These are phyloP conservation scores for Boletus rubroflammeus DNA, from an alignment of 768 basidiomycete species.

Conservation along the genomic window DNA sequence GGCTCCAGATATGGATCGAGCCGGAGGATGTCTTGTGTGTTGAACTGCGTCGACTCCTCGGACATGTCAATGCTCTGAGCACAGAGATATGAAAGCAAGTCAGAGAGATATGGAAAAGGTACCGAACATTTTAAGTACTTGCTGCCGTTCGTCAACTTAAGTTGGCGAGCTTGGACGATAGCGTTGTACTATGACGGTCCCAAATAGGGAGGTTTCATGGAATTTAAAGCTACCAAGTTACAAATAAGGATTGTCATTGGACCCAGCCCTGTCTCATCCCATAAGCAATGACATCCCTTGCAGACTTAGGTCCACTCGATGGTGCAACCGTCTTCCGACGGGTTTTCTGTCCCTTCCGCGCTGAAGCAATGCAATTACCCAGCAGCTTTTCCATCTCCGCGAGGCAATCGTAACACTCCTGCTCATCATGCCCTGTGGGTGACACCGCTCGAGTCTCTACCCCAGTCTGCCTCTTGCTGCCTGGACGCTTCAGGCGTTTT, in stretches of 20 bases:
- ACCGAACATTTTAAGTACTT: slow-evolving; percentile 4
- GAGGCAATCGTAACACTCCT: slow-evolving; percentile 66
- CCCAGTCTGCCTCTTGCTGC: slow-evolving; percentile 36
- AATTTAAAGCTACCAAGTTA: background rate
- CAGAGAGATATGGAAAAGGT: slow-evolving; percentile 2
- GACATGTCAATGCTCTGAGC: slow-evolving; percentile 30
- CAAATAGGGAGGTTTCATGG: slow-evolving; percentile 13
- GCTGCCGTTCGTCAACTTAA: background rate
- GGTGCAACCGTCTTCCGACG: slow-evolving; percentile 33
- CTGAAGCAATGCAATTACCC: slow-evolving; percentile 40
- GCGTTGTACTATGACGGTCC: background rate
- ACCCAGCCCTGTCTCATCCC: slow-evolving; percentile 65
- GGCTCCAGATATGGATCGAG: slow-evolving; percentile 74
- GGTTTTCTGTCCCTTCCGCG: slow-evolving; percentile 32
- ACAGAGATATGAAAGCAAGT: background rate
- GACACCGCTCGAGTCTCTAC: slow-evolving; percentile 12
- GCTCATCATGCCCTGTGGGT: slow-evolving; percentile 51
- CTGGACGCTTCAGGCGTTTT: slow-evolving; percentile 63
- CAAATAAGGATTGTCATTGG: slow-evolving; percentile 14
- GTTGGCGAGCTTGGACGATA: background rate
- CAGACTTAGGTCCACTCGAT: slow-evolving; percentile 36
- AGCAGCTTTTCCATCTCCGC: slow-evolving; percentile 63
- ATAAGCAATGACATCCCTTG: slow-evolving; percentile 59
- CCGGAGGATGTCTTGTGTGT: slow-evolving; percentile 54
- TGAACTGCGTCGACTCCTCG: slow-evolving; percentile 43